Evolutionary conservation across 2,329 filamentous ascomycete genomes (phyloP), one percentile per base, ranked within the genome.

Genomic region (Diaporthe humulicola): DNA sequence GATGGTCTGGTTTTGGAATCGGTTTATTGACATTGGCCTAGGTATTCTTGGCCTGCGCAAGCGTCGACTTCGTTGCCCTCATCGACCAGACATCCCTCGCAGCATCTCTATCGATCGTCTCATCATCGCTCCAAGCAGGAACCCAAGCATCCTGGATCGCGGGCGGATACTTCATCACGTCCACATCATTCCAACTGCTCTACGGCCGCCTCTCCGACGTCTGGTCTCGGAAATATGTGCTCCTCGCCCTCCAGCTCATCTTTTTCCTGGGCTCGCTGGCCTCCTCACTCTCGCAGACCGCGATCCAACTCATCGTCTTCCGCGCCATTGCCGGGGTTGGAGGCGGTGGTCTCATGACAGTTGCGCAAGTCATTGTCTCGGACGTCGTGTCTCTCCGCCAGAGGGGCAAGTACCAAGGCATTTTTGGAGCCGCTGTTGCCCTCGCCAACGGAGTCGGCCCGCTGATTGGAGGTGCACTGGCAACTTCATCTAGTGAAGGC

Each of bases 191-290:
- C 75, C 90, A 91, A 75, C 89, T 92, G 58, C 84, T 93, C 0
- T 92, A 92, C 79, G 90, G 90, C 17, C 86, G 90, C 6, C 78
- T 91, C 5, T 91, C 89, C 2, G 90, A 92, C 79, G 88, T 92
- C 2, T 87, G 91, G 60, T 90, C 90, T 19, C 86, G 90, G 12
- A 92, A 77, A 58, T 19, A 60, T 25, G 64, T 77, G 14, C 60
- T 77, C 7, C 42, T 73, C 2, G 72, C 66, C 3, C 71, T 70
- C 56, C 58, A 75, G 70, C 40, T 54, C 36, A 30, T 78, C 12
- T 78, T 78, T 28, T 42, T 77, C 19, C 15, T 77, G 1, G 77
- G 76, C 1, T 77, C 76, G 6, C 56, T 78, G 17, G 71, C 77
- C 12, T 78, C 71, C 15, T 76, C 74, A 2, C 73, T 77, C 2